Conservation (phyloP, 352 stramenopile genomes). For the Globisporangium abappressorium region DNA sequence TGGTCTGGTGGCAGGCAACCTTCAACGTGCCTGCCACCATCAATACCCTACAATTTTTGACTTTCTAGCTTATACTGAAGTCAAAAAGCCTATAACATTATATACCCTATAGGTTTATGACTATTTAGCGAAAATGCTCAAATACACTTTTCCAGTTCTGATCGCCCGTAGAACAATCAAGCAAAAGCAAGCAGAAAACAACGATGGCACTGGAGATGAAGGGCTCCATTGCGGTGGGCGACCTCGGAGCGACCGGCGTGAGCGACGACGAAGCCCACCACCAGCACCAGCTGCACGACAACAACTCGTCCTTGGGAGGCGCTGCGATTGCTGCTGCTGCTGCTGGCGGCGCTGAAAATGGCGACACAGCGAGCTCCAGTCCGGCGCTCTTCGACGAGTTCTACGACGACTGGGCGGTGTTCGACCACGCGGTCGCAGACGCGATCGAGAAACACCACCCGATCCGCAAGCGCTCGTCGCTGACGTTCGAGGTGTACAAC, state of each 20-base stretch:
- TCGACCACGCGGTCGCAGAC: constrained; percentile 56
- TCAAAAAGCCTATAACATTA: neutral
- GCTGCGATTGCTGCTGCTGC: neutral
- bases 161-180: neutral
- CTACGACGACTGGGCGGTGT: constrained; percentile 73
- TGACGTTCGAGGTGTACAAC: constrained; percentile 86
- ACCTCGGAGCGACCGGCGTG: neutral
- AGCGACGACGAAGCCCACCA: constrained; percentile 4
- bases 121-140: neutral
- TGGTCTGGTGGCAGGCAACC: no score
- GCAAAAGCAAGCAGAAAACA: neutral
- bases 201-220: constrained; percentile 9
- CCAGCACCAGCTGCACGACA: neutral
- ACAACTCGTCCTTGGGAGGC: neutral
- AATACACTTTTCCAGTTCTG: neutral
- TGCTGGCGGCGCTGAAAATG: neutral
- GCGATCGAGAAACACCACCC: constrained; percentile 68
- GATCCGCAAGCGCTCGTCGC: constrained; percentile 78
- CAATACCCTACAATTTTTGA: no score
- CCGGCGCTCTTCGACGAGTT: constrained; percentile 62
- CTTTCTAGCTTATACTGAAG: no score
- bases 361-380: neutral
- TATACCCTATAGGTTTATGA: neutral
- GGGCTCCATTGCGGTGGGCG: constrained; percentile 3
- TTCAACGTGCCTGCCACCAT: no score